Percentiles rank a stretch among this genome's conserved stretches.
phyloP scores from a whole-genome alignment of 148 eudicot genomes.

The Euryodendron excelsum region DNA sequence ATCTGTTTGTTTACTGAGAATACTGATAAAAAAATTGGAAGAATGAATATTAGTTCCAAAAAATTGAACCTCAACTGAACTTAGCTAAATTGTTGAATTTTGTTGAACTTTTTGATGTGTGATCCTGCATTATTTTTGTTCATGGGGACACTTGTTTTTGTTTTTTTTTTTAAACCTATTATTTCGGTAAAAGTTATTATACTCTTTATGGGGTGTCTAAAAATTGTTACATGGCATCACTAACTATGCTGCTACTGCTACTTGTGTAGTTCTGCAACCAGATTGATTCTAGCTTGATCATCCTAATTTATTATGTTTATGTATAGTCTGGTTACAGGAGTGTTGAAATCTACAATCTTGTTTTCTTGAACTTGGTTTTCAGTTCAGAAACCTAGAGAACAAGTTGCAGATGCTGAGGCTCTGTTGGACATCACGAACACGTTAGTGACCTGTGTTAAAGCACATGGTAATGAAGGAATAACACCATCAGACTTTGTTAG shows the following conservation, averaged over 20 bases:
- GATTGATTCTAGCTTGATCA: neutral
- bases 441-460: slow-evolving; percentile 59
- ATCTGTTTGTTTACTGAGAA: neutral
- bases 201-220: neutral
- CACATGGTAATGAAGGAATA: slow-evolving; percentile 58
- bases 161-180: too few relatives aligned
- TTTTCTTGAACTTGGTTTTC: slow-evolving; percentile 15
- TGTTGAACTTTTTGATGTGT: neutral
- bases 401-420: slow-evolving; percentile 95
- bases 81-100: neutral
- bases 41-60: neutral
- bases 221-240: neutral
- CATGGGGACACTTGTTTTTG: too few relatives aligned
- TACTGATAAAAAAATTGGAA: neutral
- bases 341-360: neutral
- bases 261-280: neutral
- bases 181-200: too few relatives aligned
- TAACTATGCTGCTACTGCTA: too few relatives aligned
- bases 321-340: neutral
- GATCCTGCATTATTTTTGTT: too few relatives aligned
- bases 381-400: slow-evolving; percentile 90
- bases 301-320: neutral
- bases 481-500: slow-evolving; percentile 69
- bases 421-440: slow-evolving; percentile 65
- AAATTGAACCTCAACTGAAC: neutral